Conservation (phyloP, 169 alveolate genomes). For the Cryptosporidium tyzzeri region DNA sequence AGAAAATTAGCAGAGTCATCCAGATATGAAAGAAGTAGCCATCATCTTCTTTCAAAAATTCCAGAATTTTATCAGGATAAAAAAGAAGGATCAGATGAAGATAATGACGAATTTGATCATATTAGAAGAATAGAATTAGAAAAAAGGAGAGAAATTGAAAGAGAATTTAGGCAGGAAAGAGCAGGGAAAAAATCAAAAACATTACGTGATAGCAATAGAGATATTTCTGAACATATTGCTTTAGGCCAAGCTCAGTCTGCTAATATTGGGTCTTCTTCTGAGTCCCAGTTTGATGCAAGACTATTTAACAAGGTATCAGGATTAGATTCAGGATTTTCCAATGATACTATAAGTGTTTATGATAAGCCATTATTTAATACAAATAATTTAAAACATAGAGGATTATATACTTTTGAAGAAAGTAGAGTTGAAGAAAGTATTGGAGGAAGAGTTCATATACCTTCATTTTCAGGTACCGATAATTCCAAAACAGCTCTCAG, state of each 20-base stretch:
- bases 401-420: slow-evolving; percentile 55
- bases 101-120: slow-evolving; percentile 77
- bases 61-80: slow-evolving; percentile 31
- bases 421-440: slow-evolving; percentile 75
- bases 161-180: slow-evolving; percentile 86
- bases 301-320: slow-evolving; percentile 90
- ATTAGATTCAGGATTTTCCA: slow-evolving; percentile 84
- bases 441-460: slow-evolving; percentile 82
- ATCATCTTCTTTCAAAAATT: slow-evolving; percentile 7
- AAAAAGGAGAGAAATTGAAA: slow-evolving; percentile 85
- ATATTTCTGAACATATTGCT: slow-evolving; percentile 93
- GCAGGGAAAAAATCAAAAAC: slow-evolving; percentile 89
- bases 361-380: slow-evolving; percentile 91
- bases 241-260: slow-evolving; percentile 90
- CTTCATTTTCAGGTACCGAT: slow-evolving; percentile 85
- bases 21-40: slow-evolving; percentile 85
- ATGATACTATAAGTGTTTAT: slow-evolving; percentile 90
- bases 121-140: slow-evolving; percentile 82
- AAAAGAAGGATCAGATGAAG: slow-evolving; percentile 67
- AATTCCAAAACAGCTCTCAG: slow-evolving; percentile 75
- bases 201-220: slow-evolving; percentile 91
- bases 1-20: slow-evolving; percentile 92
- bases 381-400: background rate
- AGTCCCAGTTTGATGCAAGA: slow-evolving; percentile 88
- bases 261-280: slow-evolving; percentile 74